These are phyloP conservation scores for Chlamydomonas applanata DNA, from an alignment of 139 green algal genomes.

Conservation along the genomic window DNA sequence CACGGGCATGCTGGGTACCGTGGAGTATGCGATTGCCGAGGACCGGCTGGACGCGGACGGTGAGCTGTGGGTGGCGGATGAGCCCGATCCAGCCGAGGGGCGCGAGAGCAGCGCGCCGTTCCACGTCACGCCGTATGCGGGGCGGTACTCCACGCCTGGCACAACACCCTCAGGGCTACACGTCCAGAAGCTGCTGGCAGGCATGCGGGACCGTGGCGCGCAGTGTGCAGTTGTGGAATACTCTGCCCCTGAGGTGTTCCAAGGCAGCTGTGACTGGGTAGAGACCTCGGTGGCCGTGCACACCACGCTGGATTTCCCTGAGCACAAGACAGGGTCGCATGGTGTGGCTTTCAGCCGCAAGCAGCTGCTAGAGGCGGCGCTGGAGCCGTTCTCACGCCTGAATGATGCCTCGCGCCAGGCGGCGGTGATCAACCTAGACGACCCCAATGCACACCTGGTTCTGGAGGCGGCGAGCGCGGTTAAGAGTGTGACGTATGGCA, in stretches of 20 bases:
- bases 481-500: constrained; percentile 70
- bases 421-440: constrained; percentile 91
- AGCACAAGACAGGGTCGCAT: neutral
- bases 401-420: constrained; percentile 47
- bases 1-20: constrained; percentile 67
- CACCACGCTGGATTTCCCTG: constrained; percentile 57
- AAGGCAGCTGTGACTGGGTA: constrained; percentile 24
- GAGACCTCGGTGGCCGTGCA: constrained; percentile 77
- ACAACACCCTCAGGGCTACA: constrained; percentile 18
- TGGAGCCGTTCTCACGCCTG: constrained; percentile 49
- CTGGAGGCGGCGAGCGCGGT: constrained; percentile 30
- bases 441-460: constrained; percentile 34
- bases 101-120: constrained; percentile 71
- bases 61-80: constrained; percentile 65
- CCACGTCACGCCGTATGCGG: constrained; percentile 69
- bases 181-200: constrained; percentile 77
- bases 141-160: constrained; percentile 20
- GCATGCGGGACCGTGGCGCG: constrained; percentile 80
- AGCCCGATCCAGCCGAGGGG: constrained; percentile 63
- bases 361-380: constrained; percentile 34
- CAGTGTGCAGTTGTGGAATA: constrained; percentile 69
- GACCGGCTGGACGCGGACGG: constrained; percentile 67
- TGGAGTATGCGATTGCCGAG: constrained; percentile 72
- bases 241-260: neutral
- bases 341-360: neutral